A percentile compares a stretch with the other conserved stretches of the same genome.
phyloP scores from a whole-genome alignment of 2,329 filamentous ascomycete species.

The Exophiala spinifera region DNA sequence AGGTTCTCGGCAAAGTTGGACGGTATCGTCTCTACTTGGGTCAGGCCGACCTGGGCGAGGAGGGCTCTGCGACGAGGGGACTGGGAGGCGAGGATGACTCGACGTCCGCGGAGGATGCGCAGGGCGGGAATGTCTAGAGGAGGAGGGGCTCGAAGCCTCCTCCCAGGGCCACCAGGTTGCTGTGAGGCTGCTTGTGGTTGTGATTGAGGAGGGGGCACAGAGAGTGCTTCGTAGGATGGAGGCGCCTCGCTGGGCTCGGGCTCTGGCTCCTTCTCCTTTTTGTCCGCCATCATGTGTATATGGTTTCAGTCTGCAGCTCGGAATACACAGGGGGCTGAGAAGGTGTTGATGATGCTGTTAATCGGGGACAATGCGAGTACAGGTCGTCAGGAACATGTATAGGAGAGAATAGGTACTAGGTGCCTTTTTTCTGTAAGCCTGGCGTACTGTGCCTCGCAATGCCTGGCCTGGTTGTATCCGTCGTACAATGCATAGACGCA shows the following conservation, averaged over 20 bases:
- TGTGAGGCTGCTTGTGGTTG: constrained; percentile 1
- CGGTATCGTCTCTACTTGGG: constrained; percentile 77
- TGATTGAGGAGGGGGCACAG: constrained; percentile 13
- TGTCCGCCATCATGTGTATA: constrained; percentile 12
- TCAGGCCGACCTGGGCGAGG: constrained; percentile 73
- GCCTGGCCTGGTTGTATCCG: no score
- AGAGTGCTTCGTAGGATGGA: constrained; percentile 27
- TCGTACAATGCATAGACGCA: no score
- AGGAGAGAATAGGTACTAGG: no score
- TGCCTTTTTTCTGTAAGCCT: neutral
- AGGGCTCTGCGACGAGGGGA: constrained; percentile 82
- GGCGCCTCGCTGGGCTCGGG: constrained; percentile 22
- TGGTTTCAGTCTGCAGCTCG: no score
- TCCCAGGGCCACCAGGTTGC: constrained; percentile 15
- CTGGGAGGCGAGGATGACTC: constrained; percentile 84
- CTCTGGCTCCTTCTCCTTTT: constrained; percentile 10
- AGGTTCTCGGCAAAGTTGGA: constrained; percentile 83
- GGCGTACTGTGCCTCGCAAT: no score
- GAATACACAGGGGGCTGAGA: no score
- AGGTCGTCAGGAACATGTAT: neutral
- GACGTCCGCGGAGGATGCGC: constrained; percentile 68
- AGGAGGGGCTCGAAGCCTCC: constrained; percentile 30
- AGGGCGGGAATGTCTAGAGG: constrained; percentile 79
- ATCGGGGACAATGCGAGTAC: neutral
- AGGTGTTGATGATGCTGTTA: neutral